Percentiles rank a stretch among this genome's conserved stretches.
Conservation (phyloP, 225 moss, liverwort and hornwort species). For the Polytrichum commune region DNA sequence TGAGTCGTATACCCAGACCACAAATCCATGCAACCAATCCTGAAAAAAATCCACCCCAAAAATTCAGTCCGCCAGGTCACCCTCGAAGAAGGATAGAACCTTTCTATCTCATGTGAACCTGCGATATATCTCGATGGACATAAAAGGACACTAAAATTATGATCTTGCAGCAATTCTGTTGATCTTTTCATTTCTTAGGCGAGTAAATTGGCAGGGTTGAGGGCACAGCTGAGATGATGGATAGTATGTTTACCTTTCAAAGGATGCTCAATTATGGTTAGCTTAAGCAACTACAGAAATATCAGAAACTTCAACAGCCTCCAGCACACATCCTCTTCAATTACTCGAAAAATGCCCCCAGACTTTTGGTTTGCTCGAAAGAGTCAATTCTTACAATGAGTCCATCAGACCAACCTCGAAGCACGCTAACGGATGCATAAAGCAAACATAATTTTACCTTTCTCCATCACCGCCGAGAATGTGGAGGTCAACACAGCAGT, state of each 20-base stretch:
- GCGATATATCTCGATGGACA: too few relatives aligned
- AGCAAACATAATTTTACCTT: slow-evolving; percentile 37
- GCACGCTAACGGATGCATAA: background rate
- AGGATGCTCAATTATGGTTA: background rate
- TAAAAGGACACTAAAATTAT: too few relatives aligned
- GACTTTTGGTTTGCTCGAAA: too few relatives aligned
- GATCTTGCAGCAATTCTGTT: too few relatives aligned
- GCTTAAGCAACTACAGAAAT: too few relatives aligned
- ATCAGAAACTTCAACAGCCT: too few relatives aligned
- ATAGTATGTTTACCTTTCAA: background rate
- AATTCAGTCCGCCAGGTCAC: too few relatives aligned
- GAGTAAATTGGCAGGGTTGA: background rate
- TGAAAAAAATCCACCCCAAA: slow-evolving; percentile 27
- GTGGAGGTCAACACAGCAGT: slow-evolving; percentile 30
- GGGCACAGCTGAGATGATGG: background rate
- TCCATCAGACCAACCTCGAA: background rate
- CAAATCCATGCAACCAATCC: slow-evolving; percentile 61
- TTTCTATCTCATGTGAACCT: too few relatives aligned
- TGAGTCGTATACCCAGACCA: slow-evolving; percentile 34
- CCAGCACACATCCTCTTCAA: too few relatives aligned
- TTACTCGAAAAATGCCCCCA: too few relatives aligned
- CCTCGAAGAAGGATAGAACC: too few relatives aligned
- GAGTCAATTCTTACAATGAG: background rate
- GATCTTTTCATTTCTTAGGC: too few relatives aligned
- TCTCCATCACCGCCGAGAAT: slow-evolving; percentile 38